Conservation (phyloP, 495 filamentous ascomycete genomes). For the Penicillium roqueforti region DNA sequence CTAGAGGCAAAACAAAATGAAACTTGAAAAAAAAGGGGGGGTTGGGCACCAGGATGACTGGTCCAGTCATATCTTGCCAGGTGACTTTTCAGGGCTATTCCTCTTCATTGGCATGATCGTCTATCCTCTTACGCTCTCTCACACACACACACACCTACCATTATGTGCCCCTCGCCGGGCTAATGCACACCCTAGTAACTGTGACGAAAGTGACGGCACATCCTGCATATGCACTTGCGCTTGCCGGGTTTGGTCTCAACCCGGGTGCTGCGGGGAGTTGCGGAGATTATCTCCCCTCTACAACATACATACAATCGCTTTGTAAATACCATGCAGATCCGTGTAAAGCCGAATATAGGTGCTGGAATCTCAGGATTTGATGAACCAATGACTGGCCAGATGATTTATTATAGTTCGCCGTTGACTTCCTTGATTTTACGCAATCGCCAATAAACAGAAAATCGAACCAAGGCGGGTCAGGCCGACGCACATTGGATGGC, state of each 20-base stretch:
- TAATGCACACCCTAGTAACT: conserved; percentile 2
- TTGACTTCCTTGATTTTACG: conserved; percentile 6
- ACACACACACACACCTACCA: background rate
- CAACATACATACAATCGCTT: too few species aligned
- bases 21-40: background rate
- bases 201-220: conserved; percentile 13
- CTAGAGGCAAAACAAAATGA: background rate
- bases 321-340: background rate
- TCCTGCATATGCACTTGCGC: background rate
- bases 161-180: background rate
- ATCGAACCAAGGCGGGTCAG: conserved; percentile 4
- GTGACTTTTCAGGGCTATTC: background rate
- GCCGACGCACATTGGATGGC: conserved; percentile 11
- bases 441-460: background rate
- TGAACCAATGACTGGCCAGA: background rate
- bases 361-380: background rate
- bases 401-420: background rate
- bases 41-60: conserved; percentile 7
- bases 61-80: background rate
- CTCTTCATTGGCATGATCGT: conserved; percentile 16
- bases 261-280: conserved; percentile 10
- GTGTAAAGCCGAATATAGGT: background rate
- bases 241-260: conserved; percentile 4
- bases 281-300: conserved; percentile 13
- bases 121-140: background rate